Evolutionary conservation across 768 basidiomycete genomes (phyloP).

Genomic region (Suillus fuscotomentosus): DNA sequence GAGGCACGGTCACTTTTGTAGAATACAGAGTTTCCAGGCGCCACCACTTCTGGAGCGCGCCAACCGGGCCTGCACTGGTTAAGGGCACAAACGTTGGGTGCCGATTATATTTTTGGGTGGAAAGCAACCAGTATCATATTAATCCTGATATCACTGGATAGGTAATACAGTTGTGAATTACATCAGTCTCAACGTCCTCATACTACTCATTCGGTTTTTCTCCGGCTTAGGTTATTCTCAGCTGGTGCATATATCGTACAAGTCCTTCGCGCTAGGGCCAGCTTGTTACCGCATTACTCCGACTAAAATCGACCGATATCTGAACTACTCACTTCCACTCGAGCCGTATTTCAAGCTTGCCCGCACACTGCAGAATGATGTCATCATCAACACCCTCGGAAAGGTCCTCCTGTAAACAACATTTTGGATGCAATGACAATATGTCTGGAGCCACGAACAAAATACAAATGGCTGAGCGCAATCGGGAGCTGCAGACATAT

Average conservation of each 20-base stretch:
- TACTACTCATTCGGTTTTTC: not conserved
- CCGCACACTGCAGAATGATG: no score
- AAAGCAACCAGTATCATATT: not conserved
- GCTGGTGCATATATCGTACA: not conserved
- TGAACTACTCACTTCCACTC: no score
- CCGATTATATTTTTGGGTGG: not conserved
- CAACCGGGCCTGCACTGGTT: not conserved
- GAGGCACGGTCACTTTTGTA: not conserved
- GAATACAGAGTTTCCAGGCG: not conserved
- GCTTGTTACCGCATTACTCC: conserved; percentile 1
- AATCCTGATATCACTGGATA: no score
- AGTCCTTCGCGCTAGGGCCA: not conserved
- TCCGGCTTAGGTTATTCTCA: not conserved
- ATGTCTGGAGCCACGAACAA: no score
- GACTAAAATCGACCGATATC: no score
- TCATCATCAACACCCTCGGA: no score
- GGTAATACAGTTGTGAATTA: not conserved
- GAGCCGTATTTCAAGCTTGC: no score
- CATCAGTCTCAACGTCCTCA: not conserved
- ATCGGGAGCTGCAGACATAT: no score
- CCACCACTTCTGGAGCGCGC: not conserved
- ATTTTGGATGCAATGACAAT: no score
- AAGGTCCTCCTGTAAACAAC: no score
- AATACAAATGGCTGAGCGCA: no score
- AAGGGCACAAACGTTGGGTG: not conserved